Conservation (phyloP, 805 yeast species). For the Diddensiella caesifluorescens region DNA sequence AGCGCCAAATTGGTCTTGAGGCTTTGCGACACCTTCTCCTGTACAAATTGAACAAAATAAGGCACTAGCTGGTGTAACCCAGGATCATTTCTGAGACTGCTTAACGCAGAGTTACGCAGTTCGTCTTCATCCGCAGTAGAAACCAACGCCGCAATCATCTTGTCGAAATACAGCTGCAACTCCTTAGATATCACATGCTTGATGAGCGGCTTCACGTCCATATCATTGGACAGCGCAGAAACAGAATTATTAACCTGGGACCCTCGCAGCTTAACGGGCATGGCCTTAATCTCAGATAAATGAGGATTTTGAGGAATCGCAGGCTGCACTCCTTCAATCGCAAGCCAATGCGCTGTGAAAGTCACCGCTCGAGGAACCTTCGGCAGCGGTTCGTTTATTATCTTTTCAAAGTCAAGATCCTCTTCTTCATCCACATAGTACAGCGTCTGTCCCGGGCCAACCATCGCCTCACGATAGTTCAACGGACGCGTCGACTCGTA, state of each 20-base stretch:
- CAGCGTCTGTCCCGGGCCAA: constrained; percentile 87
- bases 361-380: constrained; percentile 90
- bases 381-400: constrained; percentile 91
- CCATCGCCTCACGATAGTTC: constrained; percentile 78
- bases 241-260: constrained; percentile 64
- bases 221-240: constrained; percentile 43
- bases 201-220: constrained; percentile 80
- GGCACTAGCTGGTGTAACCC: constrained; percentile 97
- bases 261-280: constrained; percentile 78
- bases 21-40: constrained; percentile 90
- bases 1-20: constrained; percentile 58
- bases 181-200: constrained; percentile 94
- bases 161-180: constrained; percentile 87
- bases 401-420: constrained; percentile 88
- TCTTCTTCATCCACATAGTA: constrained; percentile 86
- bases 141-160: constrained; percentile 73
- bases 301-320: constrained; percentile 95
- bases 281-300: constrained; percentile 60
- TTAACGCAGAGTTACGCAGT: constrained; percentile 72
- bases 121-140: constrained; percentile 41
- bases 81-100: constrained; percentile 82
- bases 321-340: constrained; percentile 98
- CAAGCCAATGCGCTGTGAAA: constrained; percentile 90
- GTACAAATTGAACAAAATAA: constrained; percentile 90
- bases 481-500: constrained; percentile 68